Evolutionary conservation across 2,329 filamentous ascomycete species (phyloP).

Genomic region (Westerdykella aurantiaca): DNA sequence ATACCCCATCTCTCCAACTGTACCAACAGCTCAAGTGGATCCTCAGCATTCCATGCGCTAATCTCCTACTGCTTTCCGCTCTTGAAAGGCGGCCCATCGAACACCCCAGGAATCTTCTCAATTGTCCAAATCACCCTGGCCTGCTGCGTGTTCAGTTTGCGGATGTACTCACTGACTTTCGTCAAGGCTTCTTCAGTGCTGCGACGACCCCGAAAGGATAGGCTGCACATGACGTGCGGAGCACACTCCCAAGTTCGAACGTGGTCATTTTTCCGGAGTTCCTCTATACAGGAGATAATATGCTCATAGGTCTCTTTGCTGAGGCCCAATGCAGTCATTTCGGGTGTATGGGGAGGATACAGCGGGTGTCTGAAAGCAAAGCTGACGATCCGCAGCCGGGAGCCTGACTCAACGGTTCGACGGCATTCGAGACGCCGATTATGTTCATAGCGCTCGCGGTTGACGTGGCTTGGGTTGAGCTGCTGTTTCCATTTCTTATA

Average conservation of each 20-base stretch:
- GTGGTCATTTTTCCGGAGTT: slow-evolving; percentile 8
- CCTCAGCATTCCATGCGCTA: slow-evolving; percentile 19
- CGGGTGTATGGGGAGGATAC: slow-evolving; percentile 19
- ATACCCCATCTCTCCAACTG: slow-evolving; percentile 21
- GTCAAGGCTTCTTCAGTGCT: slow-evolving; percentile 12
- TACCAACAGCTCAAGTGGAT: slow-evolving; percentile 18
- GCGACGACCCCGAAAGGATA: slow-evolving; percentile 7
- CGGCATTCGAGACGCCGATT: slow-evolving; percentile 22
- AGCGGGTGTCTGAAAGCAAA: slow-evolving; percentile 20
- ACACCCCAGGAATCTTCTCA: slow-evolving; percentile 19
- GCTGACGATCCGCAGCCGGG: slow-evolving; percentile 15
- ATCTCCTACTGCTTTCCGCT: slow-evolving; percentile 21
- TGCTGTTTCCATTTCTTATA: slow-evolving; percentile 10
- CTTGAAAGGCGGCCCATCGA: slow-evolving; percentile 10
- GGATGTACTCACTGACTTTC: slow-evolving; percentile 17
- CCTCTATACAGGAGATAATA: slow-evolving; percentile 14
- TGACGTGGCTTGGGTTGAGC: slow-evolving; percentile 7
- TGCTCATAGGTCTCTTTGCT: slow-evolving; percentile 10
- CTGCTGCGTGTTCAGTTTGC: slow-evolving; percentile 15
- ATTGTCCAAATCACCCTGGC: slow-evolving; percentile 20
- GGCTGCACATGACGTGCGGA: slow-evolving; percentile 5
- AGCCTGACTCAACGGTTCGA: slow-evolving; percentile 17
- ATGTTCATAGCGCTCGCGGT: slow-evolving; percentile 19
- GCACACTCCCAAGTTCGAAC: slow-evolving; percentile 1
- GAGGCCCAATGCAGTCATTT: slow-evolving; percentile 20